Evolutionary conservation across 2,329 filamentous ascomycete genomes (phyloP), one percentile per base, ranked within the genome.

Genomic region (Sordariomycetes sp.): DNA sequence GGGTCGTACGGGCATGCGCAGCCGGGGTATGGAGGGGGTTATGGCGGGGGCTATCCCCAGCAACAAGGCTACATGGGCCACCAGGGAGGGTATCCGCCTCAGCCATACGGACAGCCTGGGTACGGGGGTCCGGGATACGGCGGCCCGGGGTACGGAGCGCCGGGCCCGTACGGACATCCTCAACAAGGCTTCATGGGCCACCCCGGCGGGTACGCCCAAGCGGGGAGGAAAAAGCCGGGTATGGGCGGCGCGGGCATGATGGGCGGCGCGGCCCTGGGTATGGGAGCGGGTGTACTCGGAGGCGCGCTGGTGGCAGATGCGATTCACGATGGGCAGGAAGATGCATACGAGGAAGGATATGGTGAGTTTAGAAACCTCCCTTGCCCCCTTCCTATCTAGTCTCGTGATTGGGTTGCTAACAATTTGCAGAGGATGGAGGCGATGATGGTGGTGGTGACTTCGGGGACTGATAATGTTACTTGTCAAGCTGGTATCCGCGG

Each of bases 251-350:
- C 46, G 46, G 46, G 46, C 2, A 50, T 50, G 46, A 78, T 81
- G 60, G 90, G 89, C 54, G 90, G 86, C 56, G 83, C 86, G 10
- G 89, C 89, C 24, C 74, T 96, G 51, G 91, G 91, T 74, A 71
- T 89, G 3, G 91, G 90, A 64, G 91, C 87, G 62, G 91, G 91
- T 70, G 67, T 96, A 68, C 65, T 96, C 1, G 92, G 90, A 64
- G 91, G 91, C 58, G 81, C 83, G 61, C 61, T 96, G 65, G 71
- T 96, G 35, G 86, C 79, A 2, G 77, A 87, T 66, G 85, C 86
- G 1, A 77, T 92, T 55, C 73, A 88, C 59, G 81, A 86, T 61
- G 69, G 79, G 53, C 71, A 88, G 63, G 72, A 86, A 60, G 76
- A 82, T 5, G 79, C 81, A 34, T 86, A 79, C 59, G 64, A 72